Percentiles rank a stretch among this genome's conserved stretches.
Evolutionary conservation across 306 rosid genomes (phyloP).

Genomic region (Alnus glutinosa): DNA sequence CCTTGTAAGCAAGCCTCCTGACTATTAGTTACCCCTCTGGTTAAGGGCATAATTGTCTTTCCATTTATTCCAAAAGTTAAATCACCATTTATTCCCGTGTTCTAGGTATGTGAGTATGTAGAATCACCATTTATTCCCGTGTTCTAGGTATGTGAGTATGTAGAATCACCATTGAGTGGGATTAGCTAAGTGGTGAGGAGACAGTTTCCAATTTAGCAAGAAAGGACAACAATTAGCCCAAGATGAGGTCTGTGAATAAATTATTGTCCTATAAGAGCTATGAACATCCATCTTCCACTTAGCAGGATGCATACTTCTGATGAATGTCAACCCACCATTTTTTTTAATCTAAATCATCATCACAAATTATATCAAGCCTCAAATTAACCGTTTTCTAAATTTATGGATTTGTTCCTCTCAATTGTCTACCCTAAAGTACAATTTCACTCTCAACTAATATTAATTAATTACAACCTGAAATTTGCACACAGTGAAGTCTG

Average conservation of each 20-base stretch:
- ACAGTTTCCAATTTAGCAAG: background rate
- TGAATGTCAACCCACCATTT: background rate
- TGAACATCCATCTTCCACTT: background rate
- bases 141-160: too few relatives aligned
- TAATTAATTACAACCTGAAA: background rate
- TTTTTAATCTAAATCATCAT: background rate
- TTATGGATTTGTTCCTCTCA: background rate
- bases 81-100: too few relatives aligned
- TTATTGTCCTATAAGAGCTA: background rate
- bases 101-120: too few relatives aligned
- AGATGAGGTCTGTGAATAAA: background rate
- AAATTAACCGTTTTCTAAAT: background rate
- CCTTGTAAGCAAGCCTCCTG: slow-evolving; percentile 1
- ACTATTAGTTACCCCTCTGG: background rate
- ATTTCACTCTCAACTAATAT: background rate
- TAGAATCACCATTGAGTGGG: background rate
- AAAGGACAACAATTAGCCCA: background rate
- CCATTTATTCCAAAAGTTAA: background rate
- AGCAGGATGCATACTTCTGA: background rate
- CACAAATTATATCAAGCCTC: background rate
- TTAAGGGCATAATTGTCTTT: background rate
- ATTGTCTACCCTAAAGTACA: background rate
- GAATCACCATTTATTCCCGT: background rate
- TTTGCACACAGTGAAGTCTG: background rate
- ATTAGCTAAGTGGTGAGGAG: background rate